phyloP scores from a whole-genome alignment of 1,139 yeast genomes.

The Candida sanyaensis region DNA sequence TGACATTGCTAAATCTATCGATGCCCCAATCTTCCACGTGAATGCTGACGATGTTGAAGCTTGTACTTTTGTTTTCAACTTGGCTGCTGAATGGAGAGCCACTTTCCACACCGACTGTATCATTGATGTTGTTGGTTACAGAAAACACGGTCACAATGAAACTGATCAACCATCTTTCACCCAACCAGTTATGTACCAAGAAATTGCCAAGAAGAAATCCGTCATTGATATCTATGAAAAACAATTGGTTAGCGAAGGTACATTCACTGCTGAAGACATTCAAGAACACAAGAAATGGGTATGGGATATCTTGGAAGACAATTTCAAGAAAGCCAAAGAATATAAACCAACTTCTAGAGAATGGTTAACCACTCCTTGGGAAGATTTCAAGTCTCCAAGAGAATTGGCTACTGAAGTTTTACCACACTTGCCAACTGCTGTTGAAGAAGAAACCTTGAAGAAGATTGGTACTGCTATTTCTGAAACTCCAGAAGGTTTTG shows the following conservation, averaged over 20 bases:
- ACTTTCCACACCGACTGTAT: conserved; percentile 95
- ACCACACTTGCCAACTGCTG: conserved; percentile 96
- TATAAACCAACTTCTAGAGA: conserved; percentile 92
- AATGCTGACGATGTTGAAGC: conserved; percentile 98
- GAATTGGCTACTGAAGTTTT: conserved; percentile 94
- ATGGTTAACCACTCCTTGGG: conserved; percentile 99
- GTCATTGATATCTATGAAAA: conserved; percentile 85
- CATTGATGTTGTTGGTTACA: conserved; percentile 96
- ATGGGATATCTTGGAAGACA: conserved; percentile 91
- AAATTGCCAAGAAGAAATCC: conserved; percentile 84
- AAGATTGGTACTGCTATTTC: conserved; percentile 79
- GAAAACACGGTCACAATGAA: conserved; percentile 99
- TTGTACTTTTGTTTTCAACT: conserved; percentile 83
- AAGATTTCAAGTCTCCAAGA: conserved; percentile 96
- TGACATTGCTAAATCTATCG: conserved; percentile 93
- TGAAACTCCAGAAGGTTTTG: conserved; percentile 85
- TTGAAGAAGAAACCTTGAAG: conserved; percentile 69
- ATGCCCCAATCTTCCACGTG: conserved; percentile 98
- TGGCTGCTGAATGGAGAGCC: conserved; percentile 99
- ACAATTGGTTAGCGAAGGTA: conserved; percentile 79
- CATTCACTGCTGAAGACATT: conserved; percentile 86
- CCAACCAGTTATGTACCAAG: conserved; percentile 95
- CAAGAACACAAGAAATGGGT: conserved; percentile 98
- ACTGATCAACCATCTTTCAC: conserved; percentile 99
- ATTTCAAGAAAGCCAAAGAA: conserved; percentile 84